A percentile compares a stretch with the other conserved stretches of the same genome.
Evolutionary conservation across 148 eudicot species (phyloP).

Genomic region (Dysphania ambrosioides): DNA sequence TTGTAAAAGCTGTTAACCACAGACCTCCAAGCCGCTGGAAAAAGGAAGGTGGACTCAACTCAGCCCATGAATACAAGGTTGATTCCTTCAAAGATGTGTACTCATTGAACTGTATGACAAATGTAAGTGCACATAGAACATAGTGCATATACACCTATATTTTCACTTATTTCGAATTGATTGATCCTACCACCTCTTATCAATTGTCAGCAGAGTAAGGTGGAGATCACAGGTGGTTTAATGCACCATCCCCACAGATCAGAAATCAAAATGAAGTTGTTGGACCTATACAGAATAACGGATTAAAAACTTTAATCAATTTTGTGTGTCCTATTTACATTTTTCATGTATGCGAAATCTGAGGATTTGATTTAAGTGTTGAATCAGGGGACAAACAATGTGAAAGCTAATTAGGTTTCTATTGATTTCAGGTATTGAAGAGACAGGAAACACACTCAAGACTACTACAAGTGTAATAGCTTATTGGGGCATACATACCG

Average conservation of each 20-base stretch:
- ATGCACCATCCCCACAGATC: background rate
- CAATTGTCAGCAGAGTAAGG: background rate
- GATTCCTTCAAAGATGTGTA: constrained; percentile 81
- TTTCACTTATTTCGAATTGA: background rate
- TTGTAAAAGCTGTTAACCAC: constrained; percentile 80
- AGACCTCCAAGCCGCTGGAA: constrained; percentile 83
- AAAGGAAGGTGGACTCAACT: constrained; percentile 68
- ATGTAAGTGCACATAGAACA: constrained; percentile 6
- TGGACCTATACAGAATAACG: background rate
- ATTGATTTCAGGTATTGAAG: constrained; percentile 3
- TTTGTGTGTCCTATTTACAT: background rate
- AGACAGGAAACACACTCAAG: background rate
- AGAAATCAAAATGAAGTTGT: background rate
- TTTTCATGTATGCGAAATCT: background rate
- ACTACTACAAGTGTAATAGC: background rate
- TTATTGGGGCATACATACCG: constrained; percentile 47
- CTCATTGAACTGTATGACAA: constrained; percentile 68
- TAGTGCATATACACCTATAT: background rate
- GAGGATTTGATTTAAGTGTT: background rate
- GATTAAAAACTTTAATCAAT: background rate
- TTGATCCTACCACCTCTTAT: background rate
- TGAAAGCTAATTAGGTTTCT: background rate
- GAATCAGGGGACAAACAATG: background rate
- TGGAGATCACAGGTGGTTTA: background rate
- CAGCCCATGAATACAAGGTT: constrained; percentile 91